These are phyloP conservation scores for Liquidambar formosana DNA, from an alignment of 164 flowering plant species.

Conservation along the genomic window DNA sequence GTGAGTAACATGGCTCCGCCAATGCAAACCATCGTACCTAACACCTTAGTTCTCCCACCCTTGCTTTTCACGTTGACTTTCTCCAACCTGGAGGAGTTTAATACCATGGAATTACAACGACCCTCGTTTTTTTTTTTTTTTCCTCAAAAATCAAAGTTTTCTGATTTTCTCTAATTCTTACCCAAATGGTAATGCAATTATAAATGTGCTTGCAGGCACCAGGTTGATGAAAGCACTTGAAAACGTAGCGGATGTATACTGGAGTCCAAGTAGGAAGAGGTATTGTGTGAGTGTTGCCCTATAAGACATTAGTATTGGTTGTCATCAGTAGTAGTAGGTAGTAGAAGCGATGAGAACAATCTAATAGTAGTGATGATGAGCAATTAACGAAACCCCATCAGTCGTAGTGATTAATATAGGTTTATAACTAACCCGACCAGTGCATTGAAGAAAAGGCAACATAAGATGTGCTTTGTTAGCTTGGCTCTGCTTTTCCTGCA, in stretches of 20 bases:
- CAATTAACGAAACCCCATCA: not conserved
- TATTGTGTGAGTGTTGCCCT: slow-evolving; percentile 61
- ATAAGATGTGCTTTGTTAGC: slow-evolving; percentile 41
- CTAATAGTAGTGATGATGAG: not conserved
- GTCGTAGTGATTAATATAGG: not conserved
- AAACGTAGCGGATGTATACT: slow-evolving; percentile 66
- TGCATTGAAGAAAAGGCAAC: slow-evolving; percentile 54
- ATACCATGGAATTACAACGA: not conserved
- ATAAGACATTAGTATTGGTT: slow-evolving; percentile 1
- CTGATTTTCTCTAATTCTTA: slow-evolving; percentile 19
- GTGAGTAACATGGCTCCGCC: slow-evolving; percentile 58
- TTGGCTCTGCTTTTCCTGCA: slow-evolving; percentile 62
- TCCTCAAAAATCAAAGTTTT: not conserved
- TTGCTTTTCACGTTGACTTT: slow-evolving; percentile 45
- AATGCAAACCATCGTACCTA: slow-evolving; percentile 55
- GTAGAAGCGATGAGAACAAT: not conserved
- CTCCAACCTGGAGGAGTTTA: slow-evolving; percentile 43
- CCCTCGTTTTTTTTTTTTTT: not conserved
- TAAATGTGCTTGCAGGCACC: slow-evolving; percentile 65
- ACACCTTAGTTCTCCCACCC: slow-evolving; percentile 58
- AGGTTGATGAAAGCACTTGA: slow-evolving; percentile 68
- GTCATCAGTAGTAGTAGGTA: not conserved
- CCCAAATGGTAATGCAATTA: slow-evolving; percentile 63
- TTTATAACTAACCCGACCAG: slow-evolving; percentile 51
- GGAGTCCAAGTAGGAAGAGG: slow-evolving; percentile 57